These are phyloP conservation scores for Citrus sp. DNA, from an alignment of 345 rosid genomes.

Conservation along the genomic window DNA sequence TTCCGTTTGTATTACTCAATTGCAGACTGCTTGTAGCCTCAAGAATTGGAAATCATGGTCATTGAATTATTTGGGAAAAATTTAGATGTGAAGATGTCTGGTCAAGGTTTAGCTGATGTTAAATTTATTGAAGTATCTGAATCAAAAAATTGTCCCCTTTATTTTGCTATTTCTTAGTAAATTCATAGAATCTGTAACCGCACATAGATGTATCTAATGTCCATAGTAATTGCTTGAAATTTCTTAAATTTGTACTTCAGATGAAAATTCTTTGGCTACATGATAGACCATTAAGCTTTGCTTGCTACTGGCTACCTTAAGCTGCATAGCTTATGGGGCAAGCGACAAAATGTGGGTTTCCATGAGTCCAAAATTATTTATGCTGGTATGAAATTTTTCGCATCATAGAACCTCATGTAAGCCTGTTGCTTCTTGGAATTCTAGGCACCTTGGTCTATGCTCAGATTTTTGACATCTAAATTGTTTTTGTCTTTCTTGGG, in stretches of 20 bases:
- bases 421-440: too few species aligned
- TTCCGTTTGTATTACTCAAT: not conserved
- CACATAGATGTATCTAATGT: not conserved
- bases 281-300: too few species aligned
- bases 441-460: too few species aligned
- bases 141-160: not conserved
- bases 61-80: not conserved
- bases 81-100: not conserved
- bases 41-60: slow-evolving; percentile 31
- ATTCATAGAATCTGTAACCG: not conserved
- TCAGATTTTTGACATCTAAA: not conserved
- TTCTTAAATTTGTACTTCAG: too few species aligned
- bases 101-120: not conserved
- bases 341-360: too few species aligned
- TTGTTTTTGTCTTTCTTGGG: too few species aligned
- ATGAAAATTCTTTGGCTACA: too few species aligned
- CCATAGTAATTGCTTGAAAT: not conserved
- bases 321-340: too few species aligned
- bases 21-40: slow-evolving; percentile 35
- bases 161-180: not conserved
- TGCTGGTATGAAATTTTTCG: too few species aligned
- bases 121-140: not conserved
- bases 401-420: too few species aligned
- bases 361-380: too few species aligned
- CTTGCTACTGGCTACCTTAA: too few species aligned